A percentile compares a stretch with the other conserved stretches of the same genome.
phyloP scores from a whole-genome alignment of 2,329 filamentous ascomycete genomes.

The Talaromyces sp. region DNA sequence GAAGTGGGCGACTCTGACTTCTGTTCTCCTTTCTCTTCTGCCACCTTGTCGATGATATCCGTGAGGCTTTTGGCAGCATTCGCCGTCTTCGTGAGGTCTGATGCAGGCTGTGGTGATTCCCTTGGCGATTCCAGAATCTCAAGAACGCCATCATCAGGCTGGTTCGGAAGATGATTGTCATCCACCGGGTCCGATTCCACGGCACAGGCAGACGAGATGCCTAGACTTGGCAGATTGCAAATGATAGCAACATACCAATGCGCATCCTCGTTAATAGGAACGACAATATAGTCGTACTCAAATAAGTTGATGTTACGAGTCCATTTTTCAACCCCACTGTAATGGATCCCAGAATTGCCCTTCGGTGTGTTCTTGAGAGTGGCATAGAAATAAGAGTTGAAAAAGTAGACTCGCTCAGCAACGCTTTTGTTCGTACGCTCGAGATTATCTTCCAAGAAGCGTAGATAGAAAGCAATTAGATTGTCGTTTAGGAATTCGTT shows the following conservation, averaged over 20 bases:
- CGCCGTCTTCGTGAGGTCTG: neutral
- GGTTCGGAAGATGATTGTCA: constrained; percentile 14
- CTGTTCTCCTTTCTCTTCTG: neutral
- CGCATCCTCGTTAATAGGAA: constrained; percentile 82
- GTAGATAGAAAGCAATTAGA: constrained; percentile 83
- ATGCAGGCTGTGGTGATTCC: neutral
- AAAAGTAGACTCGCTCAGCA: constrained; percentile 74
- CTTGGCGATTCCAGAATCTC: constrained; percentile 31
- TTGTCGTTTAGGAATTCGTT: constrained; percentile 91
- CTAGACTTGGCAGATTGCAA: constrained; percentile 77
- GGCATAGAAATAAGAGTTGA: constrained; percentile 91
- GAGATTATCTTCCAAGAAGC: constrained; percentile 67
- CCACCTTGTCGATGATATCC: too few species aligned
- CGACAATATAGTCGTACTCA: constrained; percentile 81
- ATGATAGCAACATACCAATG: constrained; percentile 98
- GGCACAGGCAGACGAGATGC: constrained; percentile 5
- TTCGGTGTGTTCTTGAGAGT: constrained; percentile 66
- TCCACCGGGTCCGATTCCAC: constrained; percentile 3
- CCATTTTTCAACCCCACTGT: constrained; percentile 83
- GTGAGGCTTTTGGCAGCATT: neutral
- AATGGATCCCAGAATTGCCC: constrained; percentile 68
- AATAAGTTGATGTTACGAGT: constrained; percentile 84
- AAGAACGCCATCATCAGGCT: constrained; percentile 22
- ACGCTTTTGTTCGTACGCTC: constrained; percentile 59
- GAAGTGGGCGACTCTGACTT: constrained; percentile 14